Conservation (phyloP, 2,329 filamentous ascomycete genomes). For the Mollisiaceae sp. region DNA sequence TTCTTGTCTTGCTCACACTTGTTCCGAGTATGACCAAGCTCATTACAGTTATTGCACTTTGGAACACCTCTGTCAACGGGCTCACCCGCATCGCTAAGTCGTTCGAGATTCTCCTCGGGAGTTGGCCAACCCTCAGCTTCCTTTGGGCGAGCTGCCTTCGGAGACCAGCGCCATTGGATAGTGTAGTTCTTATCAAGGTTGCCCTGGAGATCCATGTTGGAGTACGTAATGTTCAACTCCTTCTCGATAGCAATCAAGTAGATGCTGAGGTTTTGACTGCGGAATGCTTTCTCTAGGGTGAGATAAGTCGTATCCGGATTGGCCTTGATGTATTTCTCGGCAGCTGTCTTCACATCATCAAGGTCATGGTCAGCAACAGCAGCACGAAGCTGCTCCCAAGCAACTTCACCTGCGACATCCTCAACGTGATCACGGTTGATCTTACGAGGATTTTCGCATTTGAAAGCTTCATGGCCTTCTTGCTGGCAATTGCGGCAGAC, state of each 20-base stretch:
- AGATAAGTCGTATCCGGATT: conserved; percentile 61
- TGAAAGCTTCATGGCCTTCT: conserved; percentile 60
- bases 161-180: conserved; percentile 65
- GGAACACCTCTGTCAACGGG: conserved; percentile 62
- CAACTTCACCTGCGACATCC: conserved; percentile 56
- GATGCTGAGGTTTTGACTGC: conserved; percentile 56
- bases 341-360: conserved; percentile 65
- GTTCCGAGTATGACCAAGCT: conserved; percentile 63
- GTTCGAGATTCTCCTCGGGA: conserved; percentile 63
- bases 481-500: conserved; percentile 66
- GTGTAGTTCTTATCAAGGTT: conserved; percentile 68
- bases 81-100: conserved; percentile 70
- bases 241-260: conserved; percentile 69
- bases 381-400: conserved; percentile 60
- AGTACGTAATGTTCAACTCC: conserved; percentile 60
- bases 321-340: conserved; percentile 66
- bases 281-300: conserved; percentile 66
- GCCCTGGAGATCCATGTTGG: conserved; percentile 75
- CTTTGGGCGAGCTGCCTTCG: conserved; percentile 61
- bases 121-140: conserved; percentile 66
- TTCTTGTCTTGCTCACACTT: conserved; percentile 62
- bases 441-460: conserved; percentile 65
- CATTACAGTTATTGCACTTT: conserved; percentile 53
- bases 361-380: conserved; percentile 61
- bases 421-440: conserved; percentile 59